These are phyloP conservation scores for Fusarium pilosicola DNA, from an alignment of 2,329 filamentous ascomycete species.

Conservation along the genomic window DNA sequence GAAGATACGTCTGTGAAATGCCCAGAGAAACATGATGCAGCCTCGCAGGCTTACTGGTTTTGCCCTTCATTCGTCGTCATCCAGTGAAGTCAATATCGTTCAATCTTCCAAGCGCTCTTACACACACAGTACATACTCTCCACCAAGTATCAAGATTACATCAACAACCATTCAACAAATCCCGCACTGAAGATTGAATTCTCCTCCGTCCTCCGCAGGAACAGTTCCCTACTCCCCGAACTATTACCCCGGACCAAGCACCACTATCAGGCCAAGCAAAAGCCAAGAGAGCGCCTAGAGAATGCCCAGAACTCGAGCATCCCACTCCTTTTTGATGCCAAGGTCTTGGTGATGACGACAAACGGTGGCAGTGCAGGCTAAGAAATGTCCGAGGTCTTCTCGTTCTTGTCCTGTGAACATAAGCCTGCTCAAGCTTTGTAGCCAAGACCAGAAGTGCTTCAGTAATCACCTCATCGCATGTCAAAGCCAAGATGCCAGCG, in stretches of 20 bases:
- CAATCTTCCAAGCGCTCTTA: background rate
- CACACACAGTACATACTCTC: background rate
- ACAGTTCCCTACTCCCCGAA: background rate
- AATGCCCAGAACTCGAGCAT: constrained; percentile 22
- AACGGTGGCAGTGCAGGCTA: constrained; percentile 43
- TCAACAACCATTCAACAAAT: background rate
- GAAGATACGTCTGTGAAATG: background rate
- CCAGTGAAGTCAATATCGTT: background rate
- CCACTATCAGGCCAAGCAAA: constrained; percentile 14
- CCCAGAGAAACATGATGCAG: constrained; percentile 17
- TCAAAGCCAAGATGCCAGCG: background rate
- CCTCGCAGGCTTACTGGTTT: constrained; percentile 2
- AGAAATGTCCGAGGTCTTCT: background rate
- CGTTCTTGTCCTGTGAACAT: constrained; percentile 15
- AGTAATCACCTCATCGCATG: constrained; percentile 12
- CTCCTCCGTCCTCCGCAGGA: background rate
- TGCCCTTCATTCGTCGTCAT: background rate
- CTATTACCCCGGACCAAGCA: constrained; percentile 20
- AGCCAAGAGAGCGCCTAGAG: constrained; percentile 20
- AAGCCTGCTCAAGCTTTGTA: constrained; percentile 39
- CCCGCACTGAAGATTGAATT: background rate
- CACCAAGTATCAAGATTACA: background rate
- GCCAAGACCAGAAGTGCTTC: constrained; percentile 27
- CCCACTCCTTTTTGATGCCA: constrained; percentile 29
- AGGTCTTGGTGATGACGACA: constrained; percentile 42